Conservation (phyloP, 169 alveolate species). For the Plasmodium sp. region DNA sequence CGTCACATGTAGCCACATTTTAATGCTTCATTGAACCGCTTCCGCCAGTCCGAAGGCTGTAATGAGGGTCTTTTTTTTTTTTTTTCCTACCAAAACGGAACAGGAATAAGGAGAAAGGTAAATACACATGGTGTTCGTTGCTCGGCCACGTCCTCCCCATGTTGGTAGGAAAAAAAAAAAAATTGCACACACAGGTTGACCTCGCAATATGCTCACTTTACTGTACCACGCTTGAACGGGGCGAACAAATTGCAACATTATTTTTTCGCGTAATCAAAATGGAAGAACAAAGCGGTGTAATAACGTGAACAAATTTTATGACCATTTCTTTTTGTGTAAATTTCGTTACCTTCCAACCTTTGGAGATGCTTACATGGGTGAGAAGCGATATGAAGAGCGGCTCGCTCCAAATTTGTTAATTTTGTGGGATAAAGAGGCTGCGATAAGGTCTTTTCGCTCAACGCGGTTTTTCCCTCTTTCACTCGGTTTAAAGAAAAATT, state of each 20-base stretch:
- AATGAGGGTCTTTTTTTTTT: neutral
- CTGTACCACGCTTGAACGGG: neutral
- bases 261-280: neutral
- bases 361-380: neutral
- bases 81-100: neutral
- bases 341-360: neutral
- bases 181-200: neutral
- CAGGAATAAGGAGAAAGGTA: neutral
- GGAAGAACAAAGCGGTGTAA: neutral
- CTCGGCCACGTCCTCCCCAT: neutral
- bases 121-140: neutral
- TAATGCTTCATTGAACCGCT: neutral
- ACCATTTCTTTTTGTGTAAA: neutral
- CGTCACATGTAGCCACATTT: neutral
- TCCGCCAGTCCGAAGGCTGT: neutral
- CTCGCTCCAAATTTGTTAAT: neutral
- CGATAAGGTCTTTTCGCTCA: neutral
- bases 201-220: neutral
- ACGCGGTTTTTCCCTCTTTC: neutral
- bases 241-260: neutral
- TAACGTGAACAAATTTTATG: neutral
- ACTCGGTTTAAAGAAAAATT: neutral
- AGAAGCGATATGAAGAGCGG: neutral
- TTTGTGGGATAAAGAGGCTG: neutral
- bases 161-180: neutral